phyloP scores from a whole-genome alignment of 2,329 filamentous ascomycete species.

The Mariannaea sp. region DNA sequence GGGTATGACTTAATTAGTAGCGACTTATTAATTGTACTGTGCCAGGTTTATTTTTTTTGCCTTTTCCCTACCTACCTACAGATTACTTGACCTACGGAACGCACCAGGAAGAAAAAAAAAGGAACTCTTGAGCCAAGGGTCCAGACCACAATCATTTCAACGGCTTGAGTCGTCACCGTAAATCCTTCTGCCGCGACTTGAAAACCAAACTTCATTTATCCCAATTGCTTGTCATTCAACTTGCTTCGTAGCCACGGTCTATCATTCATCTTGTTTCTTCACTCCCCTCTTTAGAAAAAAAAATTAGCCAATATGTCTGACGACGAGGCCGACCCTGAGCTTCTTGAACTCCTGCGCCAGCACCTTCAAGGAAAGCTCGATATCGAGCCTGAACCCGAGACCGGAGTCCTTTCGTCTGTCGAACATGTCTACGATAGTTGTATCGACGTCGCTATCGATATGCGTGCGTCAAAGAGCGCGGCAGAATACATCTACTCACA shows the following conservation, averaged over 20 bases:
- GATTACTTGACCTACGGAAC: conserved; percentile 12
- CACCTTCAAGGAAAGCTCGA: conserved; percentile 68
- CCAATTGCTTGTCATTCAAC: not conserved
- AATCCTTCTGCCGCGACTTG: not conserved
- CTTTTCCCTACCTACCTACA: conserved; percentile 3
- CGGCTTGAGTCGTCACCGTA: not conserved
- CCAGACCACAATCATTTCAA: not conserved
- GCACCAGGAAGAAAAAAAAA: not conserved
- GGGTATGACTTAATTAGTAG: too few species aligned
- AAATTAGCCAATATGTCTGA: conserved; percentile 75
- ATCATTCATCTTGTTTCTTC: not conserved
- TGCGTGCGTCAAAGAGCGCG: conserved; percentile 79
- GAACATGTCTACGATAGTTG: conserved; percentile 90
- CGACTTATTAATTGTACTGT: too few species aligned
- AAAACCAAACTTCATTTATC: not conserved
- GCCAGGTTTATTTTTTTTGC: not conserved
- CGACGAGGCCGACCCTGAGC: conserved; percentile 86
- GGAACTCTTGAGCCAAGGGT: conserved; percentile 6
- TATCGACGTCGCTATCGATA: conserved; percentile 89
- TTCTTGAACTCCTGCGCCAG: conserved; percentile 83
- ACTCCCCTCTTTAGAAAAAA: not conserved
- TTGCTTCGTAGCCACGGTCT: not conserved
- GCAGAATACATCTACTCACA: conserved; percentile 77
- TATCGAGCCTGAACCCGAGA: conserved; percentile 68
- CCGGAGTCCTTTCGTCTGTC: conserved; percentile 79